Base-by-base conservation (phyloP, 2,329 filamentous ascomycete genomes). In the Paraphoma sp. region DNA sequence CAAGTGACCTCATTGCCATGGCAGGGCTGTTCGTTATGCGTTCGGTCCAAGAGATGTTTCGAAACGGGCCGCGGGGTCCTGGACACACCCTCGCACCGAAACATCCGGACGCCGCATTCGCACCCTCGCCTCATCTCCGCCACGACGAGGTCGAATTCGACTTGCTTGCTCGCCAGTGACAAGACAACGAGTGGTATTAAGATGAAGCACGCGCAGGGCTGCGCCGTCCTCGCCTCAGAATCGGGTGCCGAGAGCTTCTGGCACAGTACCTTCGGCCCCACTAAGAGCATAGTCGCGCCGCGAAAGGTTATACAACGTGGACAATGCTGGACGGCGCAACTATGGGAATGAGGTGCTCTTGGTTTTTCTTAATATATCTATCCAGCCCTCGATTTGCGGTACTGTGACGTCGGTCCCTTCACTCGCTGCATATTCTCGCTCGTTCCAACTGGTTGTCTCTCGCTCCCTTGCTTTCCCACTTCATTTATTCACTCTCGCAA, bases 31-130 rank as follows among this genome's bases (percentile, higher is more conserved):
- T 11, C 6, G 11, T 51, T 18, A 51, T 51, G 48, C 48, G 23
- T 51, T 51, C 48, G 44, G 42, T 6, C 28, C 23, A 46, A 30
- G 44, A 45, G 6, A 38, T 29, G 53, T 61, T 58, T 58, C 50
- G 43, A 57, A 58, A 56, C 47, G 10, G 41, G 46, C 48, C 30
- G 52, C 23, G 51, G 41, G 33, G 42, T 48, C 28, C 23, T n/a
- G 28, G 4, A 9, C 29, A 31, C 2, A 28, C 17, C 44, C 44
- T 46, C 10, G n/a, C 44, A 30, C 44, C 16, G 40, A 42, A 16
- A 16, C 40, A n/a, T 42, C 16, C 16, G 4, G 44, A 45, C 33
- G 23, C 33, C 33, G 33, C 28, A 41, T 38, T 48, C 28, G 9
- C 17, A 30, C 1, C 16, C 43, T 31, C 23, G 4, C 10, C 12